Conservation (phyloP, 129 eudicot genomes). For the Rutidosis leptorrhynchoides region DNA sequence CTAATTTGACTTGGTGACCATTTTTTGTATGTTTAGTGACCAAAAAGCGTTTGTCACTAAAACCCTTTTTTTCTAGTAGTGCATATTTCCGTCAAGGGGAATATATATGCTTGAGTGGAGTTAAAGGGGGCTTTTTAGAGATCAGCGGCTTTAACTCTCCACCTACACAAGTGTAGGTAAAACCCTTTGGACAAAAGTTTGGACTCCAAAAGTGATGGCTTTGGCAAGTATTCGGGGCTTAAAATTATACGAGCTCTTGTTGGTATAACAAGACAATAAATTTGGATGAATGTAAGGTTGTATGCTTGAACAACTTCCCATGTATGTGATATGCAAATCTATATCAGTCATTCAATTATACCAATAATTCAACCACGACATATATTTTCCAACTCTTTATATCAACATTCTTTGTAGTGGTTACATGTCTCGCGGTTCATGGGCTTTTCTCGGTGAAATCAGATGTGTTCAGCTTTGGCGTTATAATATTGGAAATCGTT, state of each 20-base stretch:
- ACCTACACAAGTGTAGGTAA: too few relatives aligned
- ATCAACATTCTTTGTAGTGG: conserved; percentile 18
- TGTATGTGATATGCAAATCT: conserved; percentile 36
- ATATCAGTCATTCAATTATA: not conserved
- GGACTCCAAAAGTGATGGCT: too few relatives aligned
- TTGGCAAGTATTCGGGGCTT: conserved; percentile 22
- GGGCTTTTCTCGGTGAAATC: conserved; percentile 32
- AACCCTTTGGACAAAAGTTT: too few relatives aligned
- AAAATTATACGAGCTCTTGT: conserved; percentile 23
- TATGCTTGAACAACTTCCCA: conserved; percentile 31
- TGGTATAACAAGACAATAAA: conserved; percentile 30
- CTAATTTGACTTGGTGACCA: too few relatives aligned
- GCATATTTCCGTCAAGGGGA: too few relatives aligned
- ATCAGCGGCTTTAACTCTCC: too few relatives aligned
- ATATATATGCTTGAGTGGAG: too few relatives aligned
- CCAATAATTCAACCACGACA: not conserved
- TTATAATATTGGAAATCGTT: conserved; percentile 24
- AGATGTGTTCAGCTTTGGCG: conserved; percentile 33
- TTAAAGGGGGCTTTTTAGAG: too few relatives aligned
- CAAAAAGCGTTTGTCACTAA: too few relatives aligned
- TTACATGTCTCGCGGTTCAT: conserved; percentile 23
- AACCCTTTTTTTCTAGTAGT: too few relatives aligned
- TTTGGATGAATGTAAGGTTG: conserved; percentile 28
- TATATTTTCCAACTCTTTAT: not conserved
- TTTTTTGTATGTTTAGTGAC: too few relatives aligned